These are phyloP conservation scores for Neofusicoccum sp. DNA, from an alignment of 2,329 filamentous ascomycete genomes.

Conservation along the genomic window DNA sequence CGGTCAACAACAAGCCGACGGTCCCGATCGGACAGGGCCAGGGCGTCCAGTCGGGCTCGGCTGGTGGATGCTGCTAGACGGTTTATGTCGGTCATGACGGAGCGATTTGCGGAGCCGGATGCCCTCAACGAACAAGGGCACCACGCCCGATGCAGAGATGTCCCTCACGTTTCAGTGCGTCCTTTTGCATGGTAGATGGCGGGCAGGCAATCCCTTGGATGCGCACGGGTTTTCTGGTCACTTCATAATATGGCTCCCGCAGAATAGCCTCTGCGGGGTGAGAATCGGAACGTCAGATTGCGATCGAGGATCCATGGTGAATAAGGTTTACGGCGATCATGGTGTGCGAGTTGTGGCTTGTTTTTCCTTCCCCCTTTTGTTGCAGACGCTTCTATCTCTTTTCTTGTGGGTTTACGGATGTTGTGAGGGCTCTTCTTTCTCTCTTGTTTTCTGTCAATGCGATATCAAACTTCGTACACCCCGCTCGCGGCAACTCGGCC, in stretches of 20 bases:
- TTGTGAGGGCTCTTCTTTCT: slow-evolving; percentile 6
- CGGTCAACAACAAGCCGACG: slow-evolving; percentile 97
- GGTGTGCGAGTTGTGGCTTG: slow-evolving; percentile 17
- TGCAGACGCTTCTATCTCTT: slow-evolving; percentile 10
- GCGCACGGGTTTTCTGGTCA: slow-evolving; percentile 18
- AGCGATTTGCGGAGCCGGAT: slow-evolving; percentile 15
- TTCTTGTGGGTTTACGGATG: slow-evolving; percentile 10
- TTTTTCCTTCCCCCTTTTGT: slow-evolving; percentile 8
- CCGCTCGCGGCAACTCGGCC: neutral
- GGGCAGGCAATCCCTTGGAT: slow-evolving; percentile 19
- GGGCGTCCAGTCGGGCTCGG: slow-evolving; percentile 84
- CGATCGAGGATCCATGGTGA: slow-evolving; percentile 19
- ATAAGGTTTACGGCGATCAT: slow-evolving; percentile 16
- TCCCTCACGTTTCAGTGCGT: slow-evolving; percentile 18
- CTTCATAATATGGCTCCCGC: slow-evolving; percentile 13
- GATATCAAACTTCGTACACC: slow-evolving; percentile 15
- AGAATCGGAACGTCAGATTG: slow-evolving; percentile 18
- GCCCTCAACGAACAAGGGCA: slow-evolving; percentile 11
- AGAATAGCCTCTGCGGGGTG: slow-evolving; percentile 9
- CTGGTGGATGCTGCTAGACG: slow-evolving; percentile 81
- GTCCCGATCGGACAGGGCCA: slow-evolving; percentile 95
- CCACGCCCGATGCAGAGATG: slow-evolving; percentile 15
- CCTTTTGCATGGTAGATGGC: slow-evolving; percentile 20
- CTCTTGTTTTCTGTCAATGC: slow-evolving; percentile 12
- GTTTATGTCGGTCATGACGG: slow-evolving; percentile 8